Evolutionary conservation across 2,329 filamentous ascomycete species (phyloP), one percentile per base, ranked within the genome.

Genomic region (Thelonectria discophora): DNA sequence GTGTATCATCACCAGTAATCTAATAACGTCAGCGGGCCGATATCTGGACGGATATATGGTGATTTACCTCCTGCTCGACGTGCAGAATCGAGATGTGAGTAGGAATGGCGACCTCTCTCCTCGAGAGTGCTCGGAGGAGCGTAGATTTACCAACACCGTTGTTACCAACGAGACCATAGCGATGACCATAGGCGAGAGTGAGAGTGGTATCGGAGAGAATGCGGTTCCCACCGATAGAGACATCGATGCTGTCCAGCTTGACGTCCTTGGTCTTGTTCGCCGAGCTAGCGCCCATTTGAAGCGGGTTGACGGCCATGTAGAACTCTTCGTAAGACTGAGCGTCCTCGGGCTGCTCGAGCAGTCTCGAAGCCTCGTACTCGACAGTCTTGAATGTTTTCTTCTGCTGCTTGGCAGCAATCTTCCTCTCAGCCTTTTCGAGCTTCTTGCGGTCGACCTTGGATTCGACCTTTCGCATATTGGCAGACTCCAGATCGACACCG

Each of bases 91-190:
- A 97, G 67, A 99, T 99, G 71, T 99, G 94, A 1, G 92, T 96
- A 11, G 95, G 95, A 79, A 99, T 95, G 5, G 94, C 87, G 62
- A 99, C 86, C 75, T 99, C 95, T 90, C 95, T 88, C 73, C 93
- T 89, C 73, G 94, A 96, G 68, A 99, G 83, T 15, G 95, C 95
- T 69, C 95, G 87, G 64, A 99, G 85, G 66, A 99, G 82, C n/a
- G 95, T 99, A 75, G 93, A 93, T 86, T 95, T 94, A 85, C 92
- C 95, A 67, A 99, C 94, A 93, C 95, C 95, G 86, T 99, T 99
- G 84, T 98, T 92, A 85, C 95, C 95, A 69, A 99, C 95, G 67
- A 99, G 83, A 88, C 95, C 95, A 79, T 99, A 99, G 68, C 95
- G 89, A 75, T 94, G 90, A 55, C 94, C 93, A 77, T 97, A 97